phyloP scores from a whole-genome alignment of 2,329 filamentous ascomycete genomes.

The Nakataea oryzae region DNA sequence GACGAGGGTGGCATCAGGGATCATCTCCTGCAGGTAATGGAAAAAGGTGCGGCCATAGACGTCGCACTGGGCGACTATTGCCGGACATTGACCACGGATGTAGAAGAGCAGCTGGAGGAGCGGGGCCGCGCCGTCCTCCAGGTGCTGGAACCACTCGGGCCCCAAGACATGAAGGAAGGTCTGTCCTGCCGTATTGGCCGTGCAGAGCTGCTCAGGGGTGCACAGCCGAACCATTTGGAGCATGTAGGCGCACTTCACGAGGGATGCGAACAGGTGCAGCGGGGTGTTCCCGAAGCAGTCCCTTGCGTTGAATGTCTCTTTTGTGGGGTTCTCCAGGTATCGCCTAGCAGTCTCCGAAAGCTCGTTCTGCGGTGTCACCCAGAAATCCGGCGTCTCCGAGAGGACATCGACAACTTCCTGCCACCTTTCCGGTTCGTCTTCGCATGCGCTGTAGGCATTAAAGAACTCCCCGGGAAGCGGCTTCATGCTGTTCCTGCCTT shows the following conservation, averaged over 20 bases:
- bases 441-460: conserved; percentile 11
- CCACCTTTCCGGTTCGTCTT: conserved; percentile 11
- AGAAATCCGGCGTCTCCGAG: conserved; percentile 12
- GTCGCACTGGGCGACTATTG: conserved; percentile 19
- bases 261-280: conserved; percentile 33
- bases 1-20: conserved; percentile 17
- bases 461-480: conserved; percentile 40
- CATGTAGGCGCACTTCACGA: conserved; percentile 16
- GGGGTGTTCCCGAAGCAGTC: conserved; percentile 38
- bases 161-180: conserved; percentile 36
- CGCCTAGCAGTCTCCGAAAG: conserved; percentile 16
- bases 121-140: conserved; percentile 12
- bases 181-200: conserved; percentile 33
- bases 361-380: conserved; percentile 15
- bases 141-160: conserved; percentile 19
- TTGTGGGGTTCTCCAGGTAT: conserved; percentile 11
- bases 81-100: conserved; percentile 12
- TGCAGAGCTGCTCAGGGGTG: conserved; percentile 11
- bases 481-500: conserved; percentile 14
- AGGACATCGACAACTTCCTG: conserved; percentile 18
- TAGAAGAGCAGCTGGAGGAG: conserved; percentile 16
- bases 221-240: conserved; percentile 17
- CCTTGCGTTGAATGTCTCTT: conserved; percentile 13
- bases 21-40: conserved; percentile 27
- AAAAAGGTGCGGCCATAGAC: conserved; percentile 42